Conservation (phyloP, 140 eudicot species). For the Stevia rebaudiana region DNA sequence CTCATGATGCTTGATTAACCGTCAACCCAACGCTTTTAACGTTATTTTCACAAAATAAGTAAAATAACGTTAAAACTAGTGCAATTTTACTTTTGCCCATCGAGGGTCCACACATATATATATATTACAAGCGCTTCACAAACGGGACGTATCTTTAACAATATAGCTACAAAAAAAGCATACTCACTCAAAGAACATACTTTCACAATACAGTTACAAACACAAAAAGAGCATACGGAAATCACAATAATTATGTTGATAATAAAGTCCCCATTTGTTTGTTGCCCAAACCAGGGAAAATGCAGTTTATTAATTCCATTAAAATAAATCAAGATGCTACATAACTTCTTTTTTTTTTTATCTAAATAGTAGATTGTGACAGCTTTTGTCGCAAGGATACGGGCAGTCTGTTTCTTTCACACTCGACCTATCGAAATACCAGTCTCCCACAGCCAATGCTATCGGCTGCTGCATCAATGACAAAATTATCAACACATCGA, state of each 20-base stretch:
- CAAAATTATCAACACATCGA: neutral
- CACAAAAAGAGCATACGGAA: too few species aligned
- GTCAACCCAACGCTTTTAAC: too few species aligned
- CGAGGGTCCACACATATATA: too few species aligned
- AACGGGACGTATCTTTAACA: too few species aligned
- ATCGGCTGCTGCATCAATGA: slow-evolving; percentile 47
- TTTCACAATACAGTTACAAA: too few species aligned
- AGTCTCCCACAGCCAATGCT: slow-evolving; percentile 95
- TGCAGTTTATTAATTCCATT: slow-evolving; percentile 20
- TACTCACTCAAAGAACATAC: too few species aligned
- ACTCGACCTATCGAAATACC: slow-evolving; percentile 72
- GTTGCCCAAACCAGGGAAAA: neutral
- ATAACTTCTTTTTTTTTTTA: slow-evolving; percentile 21
- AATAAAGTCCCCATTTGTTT: slow-evolving; percentile 16
- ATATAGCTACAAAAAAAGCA: too few species aligned
- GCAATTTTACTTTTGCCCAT: too few species aligned
- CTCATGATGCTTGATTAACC: too few species aligned
- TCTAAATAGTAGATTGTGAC: slow-evolving; percentile 79
- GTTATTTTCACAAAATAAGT: too few species aligned
- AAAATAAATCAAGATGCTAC: slow-evolving; percentile 6
- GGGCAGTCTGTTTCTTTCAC: slow-evolving; percentile 80
- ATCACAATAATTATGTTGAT: slow-evolving; percentile 2
- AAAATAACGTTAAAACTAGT: too few species aligned
- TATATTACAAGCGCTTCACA: too few species aligned
- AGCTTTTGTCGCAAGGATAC: slow-evolving; percentile 84